Evolutionary conservation across 2,329 filamentous ascomycete species (phyloP).

Genomic region (Epichloe hybrida): DNA sequence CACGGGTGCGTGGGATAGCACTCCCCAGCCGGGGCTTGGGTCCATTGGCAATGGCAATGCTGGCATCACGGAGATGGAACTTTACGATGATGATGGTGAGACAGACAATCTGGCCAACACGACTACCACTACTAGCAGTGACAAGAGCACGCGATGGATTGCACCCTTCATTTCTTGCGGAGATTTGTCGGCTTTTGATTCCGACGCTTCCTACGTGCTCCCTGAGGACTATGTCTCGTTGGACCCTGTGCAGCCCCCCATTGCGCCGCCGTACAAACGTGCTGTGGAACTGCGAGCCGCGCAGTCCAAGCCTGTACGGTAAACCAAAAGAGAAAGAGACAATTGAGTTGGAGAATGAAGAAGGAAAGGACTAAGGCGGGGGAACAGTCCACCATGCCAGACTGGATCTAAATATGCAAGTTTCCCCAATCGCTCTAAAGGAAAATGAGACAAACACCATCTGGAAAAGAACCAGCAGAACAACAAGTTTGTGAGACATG

Average conservation of each 20-base stretch:
- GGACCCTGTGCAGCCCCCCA: conserved; percentile 93
- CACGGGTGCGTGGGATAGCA: conserved; percentile 30
- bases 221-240: conserved; percentile 77
- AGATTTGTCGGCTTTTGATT: conserved; percentile 87
- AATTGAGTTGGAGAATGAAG: neutral
- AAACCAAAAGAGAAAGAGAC: neutral
- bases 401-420: neutral
- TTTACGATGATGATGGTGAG: conserved; percentile 29
- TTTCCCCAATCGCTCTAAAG: neutral
- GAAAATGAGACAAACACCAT: neutral
- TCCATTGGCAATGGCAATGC: conserved; percentile 14
- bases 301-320: conserved; percentile 15
- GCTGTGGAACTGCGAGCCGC: conserved; percentile 58
- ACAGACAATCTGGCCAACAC: conserved; percentile 15
- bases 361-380: neutral
- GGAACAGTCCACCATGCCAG: neutral
- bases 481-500: neutral
- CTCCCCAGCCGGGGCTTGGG: conserved; percentile 7
- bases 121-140: conserved; percentile 22
- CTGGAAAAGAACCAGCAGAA: neutral
- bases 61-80: conserved; percentile 32
- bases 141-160: conserved; percentile 56
- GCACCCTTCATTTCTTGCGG: conserved; percentile 95
- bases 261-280: conserved; percentile 85
- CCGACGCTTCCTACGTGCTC: conserved; percentile 84